Conservation (phyloP, 2,329 filamentous ascomycete species). For the Botrytis porri region DNA sequence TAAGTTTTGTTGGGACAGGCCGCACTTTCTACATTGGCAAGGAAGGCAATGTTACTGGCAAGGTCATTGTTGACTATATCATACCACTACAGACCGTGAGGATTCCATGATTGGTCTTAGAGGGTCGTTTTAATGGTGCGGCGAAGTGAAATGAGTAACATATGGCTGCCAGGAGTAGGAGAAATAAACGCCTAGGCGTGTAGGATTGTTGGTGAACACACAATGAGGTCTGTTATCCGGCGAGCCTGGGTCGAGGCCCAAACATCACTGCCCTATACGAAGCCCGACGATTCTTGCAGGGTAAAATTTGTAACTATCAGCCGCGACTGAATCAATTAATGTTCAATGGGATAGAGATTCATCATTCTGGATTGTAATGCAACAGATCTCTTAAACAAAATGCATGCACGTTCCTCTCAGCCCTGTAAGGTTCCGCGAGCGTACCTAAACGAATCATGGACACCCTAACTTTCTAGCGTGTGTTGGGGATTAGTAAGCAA, state of each 20-base stretch:
- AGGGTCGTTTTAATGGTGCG: not conserved
- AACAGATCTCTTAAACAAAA: not conserved
- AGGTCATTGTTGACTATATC: no score
- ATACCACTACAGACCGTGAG: not conserved
- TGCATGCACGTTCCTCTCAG: not conserved
- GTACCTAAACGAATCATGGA: no score
- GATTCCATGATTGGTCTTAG: not conserved
- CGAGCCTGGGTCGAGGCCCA: not conserved
- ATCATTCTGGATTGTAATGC: no score
- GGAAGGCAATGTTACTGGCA: not conserved
- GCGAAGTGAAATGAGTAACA: not conserved
- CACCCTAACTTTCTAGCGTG: not conserved
- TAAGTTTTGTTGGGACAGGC: not conserved
- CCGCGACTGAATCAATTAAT: no score
- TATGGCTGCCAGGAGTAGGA: rapidly evolving
- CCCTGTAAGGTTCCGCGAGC: not conserved
- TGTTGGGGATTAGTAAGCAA: not conserved
- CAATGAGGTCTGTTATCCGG: not conserved
- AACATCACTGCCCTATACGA: not conserved
- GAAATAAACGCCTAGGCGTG: not conserved
- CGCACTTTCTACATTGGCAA: not conserved
- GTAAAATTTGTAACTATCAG: not conserved
- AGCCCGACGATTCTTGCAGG: not conserved
- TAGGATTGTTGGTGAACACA: not conserved
- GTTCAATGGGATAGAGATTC: not conserved